Evolutionary conservation across 163 green algal species (phyloP).

Genomic region (Chlorella variabilis): DNA sequence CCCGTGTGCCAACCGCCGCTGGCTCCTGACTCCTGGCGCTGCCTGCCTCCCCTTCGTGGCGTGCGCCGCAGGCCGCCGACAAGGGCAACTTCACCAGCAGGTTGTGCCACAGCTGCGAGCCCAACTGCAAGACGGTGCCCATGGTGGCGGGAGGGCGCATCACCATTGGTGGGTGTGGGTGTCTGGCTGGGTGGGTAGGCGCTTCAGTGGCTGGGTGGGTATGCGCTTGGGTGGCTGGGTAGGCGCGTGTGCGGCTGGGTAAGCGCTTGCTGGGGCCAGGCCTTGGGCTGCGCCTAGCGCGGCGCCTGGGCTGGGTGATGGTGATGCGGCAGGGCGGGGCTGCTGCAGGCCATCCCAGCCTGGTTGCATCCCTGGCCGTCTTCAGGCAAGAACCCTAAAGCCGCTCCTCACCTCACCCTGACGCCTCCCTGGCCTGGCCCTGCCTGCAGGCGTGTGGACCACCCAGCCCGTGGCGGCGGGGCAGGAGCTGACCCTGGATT

Average conservation of each 20-base stretch:
- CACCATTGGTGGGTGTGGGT: slow-evolving; percentile 33
- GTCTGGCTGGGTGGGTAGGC: neutral
- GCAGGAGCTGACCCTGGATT: slow-evolving; percentile 65
- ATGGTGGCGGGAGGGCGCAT: slow-evolving; percentile 40
- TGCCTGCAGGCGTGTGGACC: slow-evolving; percentile 50
- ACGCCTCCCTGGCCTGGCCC: no score
- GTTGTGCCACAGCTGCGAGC: slow-evolving; percentile 67
- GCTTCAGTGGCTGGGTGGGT: neutral
- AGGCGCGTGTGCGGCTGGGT: no score
- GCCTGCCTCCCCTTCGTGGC: neutral
- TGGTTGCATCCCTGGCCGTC: no score
- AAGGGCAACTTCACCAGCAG: slow-evolving; percentile 62
- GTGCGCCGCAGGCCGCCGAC: slow-evolving; percentile 49
- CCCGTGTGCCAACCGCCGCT: neutral
- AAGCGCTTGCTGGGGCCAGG: no score
- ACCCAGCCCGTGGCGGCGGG: slow-evolving; percentile 40
- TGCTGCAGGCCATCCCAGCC: no score
- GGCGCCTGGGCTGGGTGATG: no score
- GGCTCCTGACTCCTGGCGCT: neutral
- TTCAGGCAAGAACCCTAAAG: no score
- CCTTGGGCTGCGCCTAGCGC: no score
- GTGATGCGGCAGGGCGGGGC: no score
- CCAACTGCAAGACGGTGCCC: slow-evolving; percentile 64
- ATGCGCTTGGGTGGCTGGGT: no score
- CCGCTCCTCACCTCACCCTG: no score